Base-by-base conservation (phyloP, 192 early-diverging fungal species). In the Geranomyces variabilis region DNA sequence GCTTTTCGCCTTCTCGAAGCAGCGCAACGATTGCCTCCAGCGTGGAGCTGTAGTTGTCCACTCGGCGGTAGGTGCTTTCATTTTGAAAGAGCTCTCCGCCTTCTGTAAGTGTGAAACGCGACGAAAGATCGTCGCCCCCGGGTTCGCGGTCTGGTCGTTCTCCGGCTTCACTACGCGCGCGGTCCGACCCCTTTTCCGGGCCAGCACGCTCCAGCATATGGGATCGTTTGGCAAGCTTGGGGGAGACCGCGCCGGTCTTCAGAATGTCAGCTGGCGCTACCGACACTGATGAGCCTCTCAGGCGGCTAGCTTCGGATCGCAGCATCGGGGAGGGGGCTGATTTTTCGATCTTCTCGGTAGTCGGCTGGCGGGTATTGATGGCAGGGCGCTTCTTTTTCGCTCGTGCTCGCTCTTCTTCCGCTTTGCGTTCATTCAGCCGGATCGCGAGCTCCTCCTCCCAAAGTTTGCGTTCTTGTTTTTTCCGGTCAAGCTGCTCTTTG, bases 361-460 rank as follows among this genome's bases (percentile, higher is more conserved):
- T 55, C 13, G 51, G 75, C 21, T 60, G 44, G 19, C 73, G 29
- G 26, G 55, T 66, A 24, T 19, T 49, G 10, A 64, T 36, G 22
- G 62, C 70, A 56, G 65, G n/a, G 21, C 69, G 33, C 26, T 24
- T 55, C 73, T 81, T 77, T 33, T 75, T 76, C 41, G 74, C 66
- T 43, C 44, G 67, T 53, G 72, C 48, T 26, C 62, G 41, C 31
- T 86, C 84, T 55, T 84, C 84, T 65, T 84, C 84, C n/a, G 72
- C 73, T 63, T 88, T 88, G 15, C 81, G 69, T 19, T 86, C 81
- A 6, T 80, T 83, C 0, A 80, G 26, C 53, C 76, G 64, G 10
- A 74, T 29, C 2, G 81, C 80, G 15, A 81, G 41, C 49, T 83
- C 83, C 71, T 87, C 87, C 70, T 85, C 83, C 80, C 78, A 70